Base-by-base conservation (phyloP, 495 filamentous ascomycete genomes). In the Parathielavia appendiculata region DNA sequence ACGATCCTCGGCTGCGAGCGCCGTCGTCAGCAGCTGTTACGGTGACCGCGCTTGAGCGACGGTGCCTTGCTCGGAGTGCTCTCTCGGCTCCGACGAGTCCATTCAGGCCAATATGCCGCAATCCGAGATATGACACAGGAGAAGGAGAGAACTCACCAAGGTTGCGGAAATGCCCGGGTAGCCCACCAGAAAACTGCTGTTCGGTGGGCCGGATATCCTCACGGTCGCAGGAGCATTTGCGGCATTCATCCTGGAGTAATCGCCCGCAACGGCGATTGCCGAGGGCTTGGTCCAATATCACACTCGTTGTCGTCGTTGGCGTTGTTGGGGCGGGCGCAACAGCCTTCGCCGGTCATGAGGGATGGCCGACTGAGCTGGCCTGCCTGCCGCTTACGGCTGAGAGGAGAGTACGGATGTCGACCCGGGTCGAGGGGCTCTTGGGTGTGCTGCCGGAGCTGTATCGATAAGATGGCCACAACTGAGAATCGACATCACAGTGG, bases 111-210 rank as follows among this genome's bases (percentile, higher is more conserved):
- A 7, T 52, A 20, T 19, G 50, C 26, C 54, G 59, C 54, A 48
- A 61, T 43, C 38, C 30, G 36, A 26, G 20, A 30, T 17, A 54
- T 23, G 19, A 26, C 20, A 51, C 35, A 40, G 22, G 63, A 41
- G 40, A 23, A 55, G 38, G 32, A 36, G 41, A 23, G 32, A 34
- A 75, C 86, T 80, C 79, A 96, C 92, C 85, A 97, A 78, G 5
- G 95, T 98, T 62, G 93, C 95, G 35, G 95, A 96, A 72, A 98
- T 97, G 59, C 93, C 93, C 7, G 93, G 93, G 72, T 98, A 98
- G 49, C 93, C 93, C 61, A 97, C 90, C 61, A 97, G 78, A 67
- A 92, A 96, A 73, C 90, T 92, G 75, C 90, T 93, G 77, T 98
- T 98, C 63, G 93, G 90, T 63, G 91, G 92, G 63, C 93, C 93